phyloP scores from a whole-genome alignment of 2,329 filamentous ascomycete genomes.

The Exophiala xenobiotica region DNA sequence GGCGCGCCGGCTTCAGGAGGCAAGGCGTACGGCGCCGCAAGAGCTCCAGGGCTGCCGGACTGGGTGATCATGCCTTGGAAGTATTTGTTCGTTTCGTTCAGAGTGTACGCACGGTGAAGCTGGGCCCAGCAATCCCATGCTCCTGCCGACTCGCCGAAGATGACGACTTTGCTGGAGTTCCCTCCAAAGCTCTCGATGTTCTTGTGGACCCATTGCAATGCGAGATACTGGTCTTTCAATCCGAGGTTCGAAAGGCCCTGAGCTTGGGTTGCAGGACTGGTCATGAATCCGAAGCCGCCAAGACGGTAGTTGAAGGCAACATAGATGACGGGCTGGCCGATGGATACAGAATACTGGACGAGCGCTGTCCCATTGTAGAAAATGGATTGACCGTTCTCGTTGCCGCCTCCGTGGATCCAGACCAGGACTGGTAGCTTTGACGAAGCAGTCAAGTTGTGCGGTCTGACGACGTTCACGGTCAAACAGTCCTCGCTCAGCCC shows the following conservation, averaged over 20 bases:
- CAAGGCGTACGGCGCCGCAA: not conserved
- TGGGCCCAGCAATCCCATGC: conserved; percentile 50
- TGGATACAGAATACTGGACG: conserved; percentile 3
- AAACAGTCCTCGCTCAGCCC: conserved; percentile 34
- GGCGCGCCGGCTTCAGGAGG: not conserved
- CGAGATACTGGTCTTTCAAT: conserved; percentile 53
- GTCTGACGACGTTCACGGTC: conserved; percentile 32
- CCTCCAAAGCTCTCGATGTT: conserved; percentile 58
- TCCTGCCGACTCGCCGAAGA: conserved; percentile 54
- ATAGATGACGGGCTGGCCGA: conserved; percentile 12
- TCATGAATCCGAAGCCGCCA: conserved; percentile 50
- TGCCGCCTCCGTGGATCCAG: conserved; percentile 29
- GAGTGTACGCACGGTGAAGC: not conserved
- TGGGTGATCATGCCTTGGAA: not conserved
- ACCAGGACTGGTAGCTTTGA: conserved; percentile 33
- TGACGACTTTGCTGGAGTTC: conserved; percentile 49
- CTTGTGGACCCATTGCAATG: conserved; percentile 57
- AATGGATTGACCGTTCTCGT: conserved; percentile 3
- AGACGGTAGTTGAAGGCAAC: conserved; percentile 34
- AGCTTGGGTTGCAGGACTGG: conserved; percentile 43
- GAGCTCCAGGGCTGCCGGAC: not conserved
- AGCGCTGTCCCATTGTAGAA: conserved; percentile 3
- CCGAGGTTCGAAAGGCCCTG: conserved; percentile 49
- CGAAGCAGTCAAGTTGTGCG: not conserved
- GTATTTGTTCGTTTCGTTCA: not conserved